These are phyloP conservation scores for Achlya hypogyna DNA, from an alignment of 352 stramenopile species.

Conservation along the genomic window DNA sequence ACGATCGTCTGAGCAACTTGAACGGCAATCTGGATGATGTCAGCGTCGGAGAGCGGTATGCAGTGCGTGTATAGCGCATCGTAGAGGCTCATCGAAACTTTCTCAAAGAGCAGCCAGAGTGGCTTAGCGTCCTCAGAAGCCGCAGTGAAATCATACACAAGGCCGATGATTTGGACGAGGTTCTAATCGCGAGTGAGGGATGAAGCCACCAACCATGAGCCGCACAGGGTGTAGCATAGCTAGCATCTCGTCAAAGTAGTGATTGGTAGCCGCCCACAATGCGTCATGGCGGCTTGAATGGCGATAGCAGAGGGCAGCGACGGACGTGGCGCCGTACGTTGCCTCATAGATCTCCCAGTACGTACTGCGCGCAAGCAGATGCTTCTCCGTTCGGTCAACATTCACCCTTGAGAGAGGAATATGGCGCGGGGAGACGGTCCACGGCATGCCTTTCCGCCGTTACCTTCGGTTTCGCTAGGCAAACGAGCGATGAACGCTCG, in stretches of 20 bases:
- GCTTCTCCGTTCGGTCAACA: neutral
- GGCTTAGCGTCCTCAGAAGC: neutral
- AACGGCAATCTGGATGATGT: slow-evolving; percentile 40
- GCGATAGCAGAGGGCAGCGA: slow-evolving; percentile 34
- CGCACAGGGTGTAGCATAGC: slow-evolving; percentile 34
- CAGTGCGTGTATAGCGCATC: slow-evolving; percentile 41
- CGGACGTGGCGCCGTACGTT: slow-evolving; percentile 20
- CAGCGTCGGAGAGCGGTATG: slow-evolving; percentile 27
- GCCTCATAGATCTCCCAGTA: slow-evolving; percentile 21
- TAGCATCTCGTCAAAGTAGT: slow-evolving; percentile 26
- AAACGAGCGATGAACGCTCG: too few relatives aligned
- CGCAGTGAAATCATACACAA: slow-evolving; percentile 20
- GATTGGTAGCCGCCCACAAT: slow-evolving; percentile 29
- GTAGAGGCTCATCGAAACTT: slow-evolving; percentile 38
- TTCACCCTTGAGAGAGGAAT: neutral
- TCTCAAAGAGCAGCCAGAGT: slow-evolving; percentile 36
- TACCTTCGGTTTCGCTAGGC: neutral
- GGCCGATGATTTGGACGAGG: slow-evolving; percentile 35
- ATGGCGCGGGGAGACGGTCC: neutral
- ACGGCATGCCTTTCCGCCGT: neutral
- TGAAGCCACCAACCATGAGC: too few relatives aligned
- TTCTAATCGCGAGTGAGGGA: too few relatives aligned
- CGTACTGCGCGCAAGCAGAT: neutral
- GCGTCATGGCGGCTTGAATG: slow-evolving; percentile 26
- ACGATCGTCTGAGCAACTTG: slow-evolving; percentile 33